phyloP scores from a whole-genome alignment of 192 early-diverging fungal genomes.

The Mortierella antarctica region DNA sequence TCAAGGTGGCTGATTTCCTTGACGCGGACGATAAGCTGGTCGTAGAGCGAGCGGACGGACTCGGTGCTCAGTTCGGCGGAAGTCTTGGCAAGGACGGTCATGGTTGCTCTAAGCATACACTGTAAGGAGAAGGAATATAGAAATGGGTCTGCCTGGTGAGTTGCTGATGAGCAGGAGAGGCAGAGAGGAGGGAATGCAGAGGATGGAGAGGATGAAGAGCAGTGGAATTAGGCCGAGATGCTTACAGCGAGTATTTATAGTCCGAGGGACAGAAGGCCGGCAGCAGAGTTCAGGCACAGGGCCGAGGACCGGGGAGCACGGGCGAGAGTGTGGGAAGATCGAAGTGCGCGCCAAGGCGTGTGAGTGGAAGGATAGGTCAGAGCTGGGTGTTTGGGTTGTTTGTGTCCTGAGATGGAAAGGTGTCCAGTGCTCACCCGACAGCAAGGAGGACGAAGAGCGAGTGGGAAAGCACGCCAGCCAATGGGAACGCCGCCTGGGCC shows the following conservation, averaged over 20 bases:
- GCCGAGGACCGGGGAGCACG: neutral
- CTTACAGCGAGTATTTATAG: slow-evolving; percentile 15
- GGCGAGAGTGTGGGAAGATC: neutral
- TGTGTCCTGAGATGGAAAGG: neutral
- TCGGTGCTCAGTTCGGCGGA: slow-evolving; percentile 37
- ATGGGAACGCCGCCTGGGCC: too few relatives aligned
- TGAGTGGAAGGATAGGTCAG: neutral
- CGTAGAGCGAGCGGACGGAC: slow-evolving; percentile 46
- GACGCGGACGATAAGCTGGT: slow-evolving; percentile 28
- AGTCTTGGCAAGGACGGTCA: slow-evolving; percentile 49
- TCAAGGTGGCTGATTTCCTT: slow-evolving; percentile 36
- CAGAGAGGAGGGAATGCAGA: slow-evolving; percentile 6
- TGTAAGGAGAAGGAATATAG: slow-evolving; percentile 4
- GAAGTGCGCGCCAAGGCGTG: neutral
- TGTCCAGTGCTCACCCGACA: too few relatives aligned
- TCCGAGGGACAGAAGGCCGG: neutral
- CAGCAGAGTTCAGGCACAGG: slow-evolving; percentile 1
- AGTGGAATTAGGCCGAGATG: neutral
- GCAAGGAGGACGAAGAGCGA: too few relatives aligned
- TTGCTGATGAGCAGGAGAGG: neutral
- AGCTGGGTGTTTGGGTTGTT: neutral
- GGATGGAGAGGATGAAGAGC: neutral
- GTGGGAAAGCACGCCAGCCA: too few relatives aligned
- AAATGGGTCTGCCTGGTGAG: neutral
- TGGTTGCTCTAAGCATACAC: slow-evolving; percentile 48